Evolutionary conservation across 768 basidiomycete genomes (phyloP), one percentile per base, ranked within the genome.

Genomic region (Auricularia cornea): DNA sequence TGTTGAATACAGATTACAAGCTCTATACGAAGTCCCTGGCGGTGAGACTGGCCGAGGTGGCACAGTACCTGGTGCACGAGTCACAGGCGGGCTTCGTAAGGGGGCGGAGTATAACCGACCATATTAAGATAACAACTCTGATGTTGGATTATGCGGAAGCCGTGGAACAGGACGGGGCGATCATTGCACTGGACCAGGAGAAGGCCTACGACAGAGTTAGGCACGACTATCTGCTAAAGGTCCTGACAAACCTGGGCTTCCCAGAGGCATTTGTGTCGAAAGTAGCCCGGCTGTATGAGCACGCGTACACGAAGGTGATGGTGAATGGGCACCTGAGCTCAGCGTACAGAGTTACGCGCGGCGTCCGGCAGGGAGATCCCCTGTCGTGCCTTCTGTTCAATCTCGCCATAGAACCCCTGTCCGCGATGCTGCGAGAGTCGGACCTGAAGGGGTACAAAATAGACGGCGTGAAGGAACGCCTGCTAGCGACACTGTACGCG

Each of bases 1-100:
- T 71, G 0, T 63, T 77, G 0, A 76, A 77, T 59, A 67, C 72
- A 0, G 72, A 76, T 62, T 77, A 77, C 12, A 76, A 77, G 48
- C 30, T 75, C 0, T 57, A 75, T 30, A 78, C 72, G 0, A 74
- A 72, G 54, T 61, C 44, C 0, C 65, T 76, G 0, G 60, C 72
- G 0, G 63, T 64, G 0, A 66, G 69, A 60, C 62, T 77, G 0
- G 68, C 68, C 0, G 18, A 48, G 0, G 61, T 57, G 2, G 65
- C 32, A 0, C 60, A 52, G 0, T 16, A 23, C 2, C 28, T 77
- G 0, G 69, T 80, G 0, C 75, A 79, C 62, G 23, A 20, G 2
- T 66, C 75, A 67, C 79, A 80, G 65, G 72, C 78, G 0, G 79
- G 79, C 0, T 81, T 81, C 28, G 67, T 81, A 0, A 67, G 61